Evolutionary conservation across 225 moss, liverwort and hornwort genomes (phyloP).

Genomic region (Climacium dendroides): DNA sequence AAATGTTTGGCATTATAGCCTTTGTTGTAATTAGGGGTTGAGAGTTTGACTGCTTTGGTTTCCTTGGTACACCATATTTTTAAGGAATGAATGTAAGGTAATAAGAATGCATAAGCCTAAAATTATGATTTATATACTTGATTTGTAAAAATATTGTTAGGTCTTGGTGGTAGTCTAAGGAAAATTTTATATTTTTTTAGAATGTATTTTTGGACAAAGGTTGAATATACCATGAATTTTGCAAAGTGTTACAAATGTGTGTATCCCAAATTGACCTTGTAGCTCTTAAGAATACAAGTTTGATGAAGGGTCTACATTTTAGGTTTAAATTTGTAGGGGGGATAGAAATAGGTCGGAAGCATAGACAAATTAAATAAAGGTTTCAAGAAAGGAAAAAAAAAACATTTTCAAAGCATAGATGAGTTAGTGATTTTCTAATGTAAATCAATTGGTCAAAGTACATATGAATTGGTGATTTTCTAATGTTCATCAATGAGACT

Average conservation of each 20-base stretch:
- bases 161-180: accelerated
- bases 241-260: not conserved
- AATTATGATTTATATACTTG: too few relatives aligned
- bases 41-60: accelerated
- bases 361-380: not conserved
- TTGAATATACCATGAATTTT: not conserved
- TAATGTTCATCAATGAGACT: accelerated
- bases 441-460: accelerated
- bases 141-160: not conserved
- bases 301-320: not conserved
- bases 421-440: accelerated
- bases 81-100: not conserved
- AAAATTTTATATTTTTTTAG: not conserved
- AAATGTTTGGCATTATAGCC: not conserved
- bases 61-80: not conserved
- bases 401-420: accelerated
- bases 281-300: accelerated
- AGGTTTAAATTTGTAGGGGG: not conserved
- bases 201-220: not conserved
- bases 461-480: accelerated
- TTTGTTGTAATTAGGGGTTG: not conserved
- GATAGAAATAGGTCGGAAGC: accelerated
- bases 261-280: not conserved
- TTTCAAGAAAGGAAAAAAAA: not conserved
- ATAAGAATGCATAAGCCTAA: accelerated